phyloP scores from a whole-genome alignment of 345 rosid species.

The Brassica cretica region DNA sequence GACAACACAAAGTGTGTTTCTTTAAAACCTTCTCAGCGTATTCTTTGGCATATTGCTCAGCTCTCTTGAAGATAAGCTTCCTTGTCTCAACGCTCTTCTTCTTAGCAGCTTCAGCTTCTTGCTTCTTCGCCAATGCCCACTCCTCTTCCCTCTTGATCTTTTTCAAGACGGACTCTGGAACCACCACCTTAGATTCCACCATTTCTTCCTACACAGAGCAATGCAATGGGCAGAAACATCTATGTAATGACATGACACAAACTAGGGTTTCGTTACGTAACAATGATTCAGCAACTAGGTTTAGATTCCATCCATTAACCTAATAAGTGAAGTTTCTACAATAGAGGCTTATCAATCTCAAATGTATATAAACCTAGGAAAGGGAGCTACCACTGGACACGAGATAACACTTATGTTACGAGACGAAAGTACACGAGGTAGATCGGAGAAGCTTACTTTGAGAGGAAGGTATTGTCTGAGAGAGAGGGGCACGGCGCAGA shows the following conservation, averaged over 20 bases:
- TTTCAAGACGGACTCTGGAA: slow-evolving; percentile 68
- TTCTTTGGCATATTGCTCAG: slow-evolving; percentile 61
- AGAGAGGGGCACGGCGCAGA: slow-evolving; percentile 24
- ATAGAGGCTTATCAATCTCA: not conserved
- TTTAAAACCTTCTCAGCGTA: slow-evolving; percentile 53
- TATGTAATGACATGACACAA: not conserved
- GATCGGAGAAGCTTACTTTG: slow-evolving; percentile 31
- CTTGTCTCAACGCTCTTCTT: slow-evolving; percentile 55
- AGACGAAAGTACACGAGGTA: not conserved
- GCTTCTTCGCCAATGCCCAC: slow-evolving; percentile 47
- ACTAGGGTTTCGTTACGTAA: not conserved
- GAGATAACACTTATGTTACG: not conserved
- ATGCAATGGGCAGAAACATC: not conserved
- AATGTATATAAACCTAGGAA: not conserved
- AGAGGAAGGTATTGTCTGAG: slow-evolving; percentile 21
- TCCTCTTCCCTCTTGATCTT: slow-evolving; percentile 70
- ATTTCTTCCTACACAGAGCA: slow-evolving; percentile 25
- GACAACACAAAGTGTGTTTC: not conserved
- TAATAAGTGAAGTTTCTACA: not conserved
- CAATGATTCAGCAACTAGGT: not conserved
- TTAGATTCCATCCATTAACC: not conserved
- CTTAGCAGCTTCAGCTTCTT: slow-evolving; percentile 49
- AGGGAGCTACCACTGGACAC: not conserved
- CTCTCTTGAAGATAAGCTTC: slow-evolving; percentile 56
- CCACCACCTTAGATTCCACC: slow-evolving; percentile 42